These are phyloP conservation scores for Venturia pyrina DNA, from an alignment of 2,329 filamentous ascomycete genomes.

Conservation along the genomic window DNA sequence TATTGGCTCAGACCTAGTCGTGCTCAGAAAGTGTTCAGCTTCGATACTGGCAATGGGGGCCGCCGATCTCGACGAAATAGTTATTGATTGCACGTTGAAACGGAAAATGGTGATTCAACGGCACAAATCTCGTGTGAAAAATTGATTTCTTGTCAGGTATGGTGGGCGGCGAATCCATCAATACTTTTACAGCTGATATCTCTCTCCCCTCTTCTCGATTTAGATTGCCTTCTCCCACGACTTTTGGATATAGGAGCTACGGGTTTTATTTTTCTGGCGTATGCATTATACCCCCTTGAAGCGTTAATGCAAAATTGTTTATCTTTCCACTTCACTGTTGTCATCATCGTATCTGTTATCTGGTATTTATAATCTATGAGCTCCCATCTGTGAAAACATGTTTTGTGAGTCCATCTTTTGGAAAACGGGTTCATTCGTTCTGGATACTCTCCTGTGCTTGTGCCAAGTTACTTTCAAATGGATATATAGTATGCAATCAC, in stretches of 20 bases:
- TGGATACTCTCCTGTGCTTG: too few species aligned
- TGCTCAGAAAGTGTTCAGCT: not conserved
- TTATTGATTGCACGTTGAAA: not conserved
- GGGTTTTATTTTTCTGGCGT: not conserved
- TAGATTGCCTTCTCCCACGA: not conserved
- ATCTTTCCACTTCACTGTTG: not conserved
- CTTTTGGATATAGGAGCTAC: not conserved
- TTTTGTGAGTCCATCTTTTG: too few species aligned
- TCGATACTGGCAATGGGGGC: not conserved
- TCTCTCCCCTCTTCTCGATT: not conserved
- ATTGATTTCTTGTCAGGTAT: not conserved
- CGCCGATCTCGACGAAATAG: not conserved
- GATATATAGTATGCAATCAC: too few species aligned
- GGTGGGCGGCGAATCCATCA: not conserved
- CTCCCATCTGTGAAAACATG: too few species aligned
- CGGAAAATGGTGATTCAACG: not conserved
- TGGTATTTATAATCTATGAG: too few species aligned
- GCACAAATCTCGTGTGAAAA: not conserved
- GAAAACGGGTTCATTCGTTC: too few species aligned
- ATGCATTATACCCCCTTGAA: not conserved
- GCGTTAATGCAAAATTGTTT: not conserved
- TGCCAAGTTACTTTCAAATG: too few species aligned
- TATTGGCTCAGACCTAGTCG: not conserved
- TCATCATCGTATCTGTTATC: not conserved
- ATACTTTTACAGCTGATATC: not conserved